phyloP scores from a whole-genome alignment of 2,329 filamentous ascomycete species.

The Colletotrichum camelliae region DNA sequence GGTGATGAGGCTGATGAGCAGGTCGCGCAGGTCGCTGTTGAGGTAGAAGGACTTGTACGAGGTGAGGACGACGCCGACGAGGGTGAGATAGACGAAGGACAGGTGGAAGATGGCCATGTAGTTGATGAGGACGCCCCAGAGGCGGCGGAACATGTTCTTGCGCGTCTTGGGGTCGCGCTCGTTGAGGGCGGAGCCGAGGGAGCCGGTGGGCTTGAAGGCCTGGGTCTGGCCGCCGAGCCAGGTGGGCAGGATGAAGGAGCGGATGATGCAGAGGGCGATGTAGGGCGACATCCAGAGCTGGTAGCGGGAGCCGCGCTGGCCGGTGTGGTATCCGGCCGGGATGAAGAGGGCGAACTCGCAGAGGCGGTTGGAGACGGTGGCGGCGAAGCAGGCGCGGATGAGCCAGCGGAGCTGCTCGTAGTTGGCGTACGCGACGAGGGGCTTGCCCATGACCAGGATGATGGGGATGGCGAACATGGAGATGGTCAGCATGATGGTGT shows the following conservation, averaged over 20 bases:
- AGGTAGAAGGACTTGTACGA: conserved; percentile 55
- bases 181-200: conserved; percentile 58
- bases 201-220: conserved; percentile 67
- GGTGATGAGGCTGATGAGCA: conserved; percentile 59
- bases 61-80: conserved; percentile 54
- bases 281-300: conserved; percentile 70
- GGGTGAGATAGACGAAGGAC: conserved; percentile 56
- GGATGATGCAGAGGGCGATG: conserved; percentile 61
- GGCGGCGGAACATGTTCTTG: conserved; percentile 57
- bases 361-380: conserved; percentile 55
- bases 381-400: conserved; percentile 59
- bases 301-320: conserved; percentile 59
- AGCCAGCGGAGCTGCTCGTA: conserved; percentile 62
- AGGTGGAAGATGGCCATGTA: conserved; percentile 63
- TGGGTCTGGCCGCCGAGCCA: conserved; percentile 65
- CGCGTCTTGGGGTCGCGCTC: conserved; percentile 60
- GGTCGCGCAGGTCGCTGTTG: conserved; percentile 39
- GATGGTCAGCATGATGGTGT: conserved; percentile 59
- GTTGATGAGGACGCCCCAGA: conserved; percentile 60
- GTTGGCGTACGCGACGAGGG: conserved; percentile 60
- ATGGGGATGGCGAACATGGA: conserved; percentile 65
- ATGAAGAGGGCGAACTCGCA: conserved; percentile 64
- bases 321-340: conserved; percentile 64
- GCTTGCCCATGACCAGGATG: conserved; percentile 61
- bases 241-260: conserved; percentile 60